Base-by-base conservation (phyloP, 495 filamentous ascomycete genomes). In the Chaetomium tenue region DNA sequence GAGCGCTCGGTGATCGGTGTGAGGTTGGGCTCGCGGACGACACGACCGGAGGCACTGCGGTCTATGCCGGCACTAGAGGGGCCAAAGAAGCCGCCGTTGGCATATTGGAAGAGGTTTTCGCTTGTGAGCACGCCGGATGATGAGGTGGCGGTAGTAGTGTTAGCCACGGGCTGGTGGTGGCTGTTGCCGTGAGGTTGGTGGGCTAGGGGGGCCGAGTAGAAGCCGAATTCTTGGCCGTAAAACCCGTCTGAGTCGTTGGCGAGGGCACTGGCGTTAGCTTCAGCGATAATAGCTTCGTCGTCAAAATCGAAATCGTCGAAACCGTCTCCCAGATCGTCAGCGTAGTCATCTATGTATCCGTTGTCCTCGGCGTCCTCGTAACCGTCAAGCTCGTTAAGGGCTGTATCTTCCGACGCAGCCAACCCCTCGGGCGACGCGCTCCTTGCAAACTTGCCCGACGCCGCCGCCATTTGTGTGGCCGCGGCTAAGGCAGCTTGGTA, bases 161-260 rank as follows among this genome's bases (percentile, higher is more conserved):
- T 18, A 2, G 40, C 16, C 3, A 42, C 26, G 18, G 46, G 54
- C 7, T 65, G 55, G 53, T 73, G 50, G 42, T 76, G 42, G 46
- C 25, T 65, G 11, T 37, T 37, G 63, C 74, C 51, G 61, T 77
- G 66, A 13, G 69, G 52, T 25, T 64, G 73, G 20, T 66, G 73
- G 20, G 74, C 73, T 15, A 81, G 70, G 5, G 86, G 81, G n/a
- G 86, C 84, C 13, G 93, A 91, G 72, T 94, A 98, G 76, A 98
- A 98, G n/a, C 92, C 93, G 67, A 98, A 98, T 73, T 98, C 94
- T 66, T 92, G 89, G 3, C 94, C 95, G 71, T 98, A 98, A 77
- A 92, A 93, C 8, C 90, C 93, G 55, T 96, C 93, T 18, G 87
- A 87, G 68, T 98, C 94, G 66, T 90, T 91, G 20, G 94, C 94